Percentiles rank a stretch among this genome's conserved stretches.
Evolutionary conservation across 768 basidiomycete genomes (phyloP).

Genomic region (Pleurotus djamor): DNA sequence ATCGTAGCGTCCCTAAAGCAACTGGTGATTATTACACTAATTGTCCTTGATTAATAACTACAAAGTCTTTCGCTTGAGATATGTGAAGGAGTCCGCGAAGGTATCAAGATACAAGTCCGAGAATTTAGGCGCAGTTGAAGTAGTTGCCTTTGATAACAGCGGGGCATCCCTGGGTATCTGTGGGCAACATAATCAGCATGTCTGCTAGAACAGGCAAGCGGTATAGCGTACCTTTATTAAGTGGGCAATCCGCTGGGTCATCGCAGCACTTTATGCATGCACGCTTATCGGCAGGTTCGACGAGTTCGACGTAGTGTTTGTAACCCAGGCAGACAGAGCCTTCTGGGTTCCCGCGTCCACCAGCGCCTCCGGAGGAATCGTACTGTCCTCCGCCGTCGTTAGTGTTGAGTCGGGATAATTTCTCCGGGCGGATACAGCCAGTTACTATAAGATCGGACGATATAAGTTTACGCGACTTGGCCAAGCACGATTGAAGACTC

Average conservation of each 20-base stretch:
- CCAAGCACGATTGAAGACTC: slow-evolving; percentile 13
- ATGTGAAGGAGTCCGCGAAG: neutral
- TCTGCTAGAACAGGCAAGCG: neutral
- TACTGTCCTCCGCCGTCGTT: slow-evolving; percentile 55
- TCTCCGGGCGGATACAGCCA: slow-evolving; percentile 47
- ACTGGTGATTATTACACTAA: too few relatives aligned
- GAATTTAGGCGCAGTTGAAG: slow-evolving; percentile 42
- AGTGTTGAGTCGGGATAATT: slow-evolving; percentile 42
- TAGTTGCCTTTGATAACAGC: slow-evolving; percentile 52
- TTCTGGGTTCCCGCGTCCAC: slow-evolving; percentile 48
- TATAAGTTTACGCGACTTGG: neutral
- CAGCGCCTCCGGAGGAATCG: slow-evolving; percentile 52
- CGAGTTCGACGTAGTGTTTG: slow-evolving; percentile 58
- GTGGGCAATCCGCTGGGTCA: slow-evolving; percentile 51
- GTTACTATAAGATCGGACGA: slow-evolving; percentile 35
- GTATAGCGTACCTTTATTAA: slow-evolving; percentile 34
- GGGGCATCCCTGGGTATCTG: slow-evolving; percentile 52
- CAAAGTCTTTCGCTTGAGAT: neutral
- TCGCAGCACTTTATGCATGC: slow-evolving; percentile 63
- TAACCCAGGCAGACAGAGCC: slow-evolving; percentile 55
- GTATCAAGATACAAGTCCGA: neutral
- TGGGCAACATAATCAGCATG: neutral
- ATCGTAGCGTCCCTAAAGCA: too few relatives aligned
- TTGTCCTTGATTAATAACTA: neutral
- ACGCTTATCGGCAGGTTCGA: slow-evolving; percentile 48